phyloP scores from a whole-genome alignment of 1,139 yeast genomes.

The Geotrichum fermentans region DNA sequence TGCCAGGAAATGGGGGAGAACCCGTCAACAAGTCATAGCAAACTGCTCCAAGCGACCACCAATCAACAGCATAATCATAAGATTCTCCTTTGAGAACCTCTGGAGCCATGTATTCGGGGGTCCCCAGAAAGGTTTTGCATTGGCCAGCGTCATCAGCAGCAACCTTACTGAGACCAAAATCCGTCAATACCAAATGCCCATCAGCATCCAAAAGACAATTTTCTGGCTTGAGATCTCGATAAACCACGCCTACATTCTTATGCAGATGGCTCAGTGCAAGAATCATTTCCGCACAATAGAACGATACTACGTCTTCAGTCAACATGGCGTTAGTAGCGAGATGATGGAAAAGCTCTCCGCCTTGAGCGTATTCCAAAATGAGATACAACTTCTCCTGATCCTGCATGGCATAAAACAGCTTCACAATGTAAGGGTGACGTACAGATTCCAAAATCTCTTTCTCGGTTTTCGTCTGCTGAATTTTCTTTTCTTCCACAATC shows the following conservation, averaged over 20 bases:
- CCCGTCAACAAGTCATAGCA: conserved; percentile 85
- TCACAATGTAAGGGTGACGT: conserved; percentile 83
- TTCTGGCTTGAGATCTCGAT: conserved; percentile 90
- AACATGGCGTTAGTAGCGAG: conserved; percentile 78
- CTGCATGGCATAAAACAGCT: conserved; percentile 83
- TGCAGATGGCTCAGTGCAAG: conserved; percentile 80
- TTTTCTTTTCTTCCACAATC: conserved; percentile 45
- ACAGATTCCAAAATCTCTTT: conserved; percentile 63
- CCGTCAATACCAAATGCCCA: conserved; percentile 84
- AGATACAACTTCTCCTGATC: conserved; percentile 75
- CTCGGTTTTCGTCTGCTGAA: conserved; percentile 67
- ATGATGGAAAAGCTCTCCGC: conserved; percentile 89
- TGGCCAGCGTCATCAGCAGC: conserved; percentile 44
- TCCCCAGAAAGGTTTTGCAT: conserved; percentile 79
- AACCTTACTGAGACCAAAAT: conserved; percentile 85
- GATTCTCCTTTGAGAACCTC: conserved; percentile 80
- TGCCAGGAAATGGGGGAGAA: conserved; percentile 90
- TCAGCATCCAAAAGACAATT: conserved; percentile 75
- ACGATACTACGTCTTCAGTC: conserved; percentile 72
- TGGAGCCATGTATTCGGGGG: conserved; percentile 97
- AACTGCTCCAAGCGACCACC: conserved; percentile 97
- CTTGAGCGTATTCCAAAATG: conserved; percentile 81
- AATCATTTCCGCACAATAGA: conserved; percentile 82
- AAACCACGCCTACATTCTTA: conserved; percentile 74
- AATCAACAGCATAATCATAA: conserved; percentile 85